Conservation (phyloP, 495 filamentous ascomycete species). For the Elasticomyces elasticus region DNA sequence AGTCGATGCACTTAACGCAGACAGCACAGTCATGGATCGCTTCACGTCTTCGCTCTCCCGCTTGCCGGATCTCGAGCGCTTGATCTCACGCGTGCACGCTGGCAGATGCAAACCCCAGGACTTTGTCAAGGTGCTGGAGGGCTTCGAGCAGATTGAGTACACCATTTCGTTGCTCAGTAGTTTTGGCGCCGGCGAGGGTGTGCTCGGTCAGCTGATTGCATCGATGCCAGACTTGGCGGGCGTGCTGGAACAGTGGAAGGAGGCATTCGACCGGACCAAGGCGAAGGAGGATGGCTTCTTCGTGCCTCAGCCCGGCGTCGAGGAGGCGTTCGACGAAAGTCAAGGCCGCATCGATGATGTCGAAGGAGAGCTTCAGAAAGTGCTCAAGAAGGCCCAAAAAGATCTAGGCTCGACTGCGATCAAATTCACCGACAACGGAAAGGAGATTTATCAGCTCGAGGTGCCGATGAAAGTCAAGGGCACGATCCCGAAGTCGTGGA, state of each 20-base stretch:
- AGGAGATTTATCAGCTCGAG: constrained; percentile 95
- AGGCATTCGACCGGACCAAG: constrained; percentile 77
- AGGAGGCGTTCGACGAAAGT: constrained; percentile 84
- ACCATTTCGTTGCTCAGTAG: constrained; percentile 68
- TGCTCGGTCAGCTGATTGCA: constrained; percentile 72
- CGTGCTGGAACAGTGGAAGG: constrained; percentile 76
- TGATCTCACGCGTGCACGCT: constrained; percentile 92
- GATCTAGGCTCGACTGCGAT: constrained; percentile 60
- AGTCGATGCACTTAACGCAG: constrained; percentile 82
- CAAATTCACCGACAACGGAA: constrained; percentile 80
- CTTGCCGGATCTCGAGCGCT: constrained; percentile 87
- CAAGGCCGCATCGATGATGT: constrained; percentile 65
- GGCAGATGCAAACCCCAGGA: constrained; percentile 78
- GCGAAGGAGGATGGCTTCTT: constrained; percentile 67
- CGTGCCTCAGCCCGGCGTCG: constrained; percentile 79
- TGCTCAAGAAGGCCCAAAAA: constrained; percentile 60
- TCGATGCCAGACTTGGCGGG: constrained; percentile 74
- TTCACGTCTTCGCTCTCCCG: constrained; percentile 78
- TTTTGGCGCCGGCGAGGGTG: constrained; percentile 60
- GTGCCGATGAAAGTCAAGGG: constrained; percentile 73
- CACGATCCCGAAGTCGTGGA: constrained; percentile 70
- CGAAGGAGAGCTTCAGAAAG: constrained; percentile 55
- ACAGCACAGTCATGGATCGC: constrained; percentile 63
- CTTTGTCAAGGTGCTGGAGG: constrained; percentile 88
- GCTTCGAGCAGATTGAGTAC: constrained; percentile 94